Conservation (phyloP, 306 rosid species). For the Fragaria iinumae region DNA sequence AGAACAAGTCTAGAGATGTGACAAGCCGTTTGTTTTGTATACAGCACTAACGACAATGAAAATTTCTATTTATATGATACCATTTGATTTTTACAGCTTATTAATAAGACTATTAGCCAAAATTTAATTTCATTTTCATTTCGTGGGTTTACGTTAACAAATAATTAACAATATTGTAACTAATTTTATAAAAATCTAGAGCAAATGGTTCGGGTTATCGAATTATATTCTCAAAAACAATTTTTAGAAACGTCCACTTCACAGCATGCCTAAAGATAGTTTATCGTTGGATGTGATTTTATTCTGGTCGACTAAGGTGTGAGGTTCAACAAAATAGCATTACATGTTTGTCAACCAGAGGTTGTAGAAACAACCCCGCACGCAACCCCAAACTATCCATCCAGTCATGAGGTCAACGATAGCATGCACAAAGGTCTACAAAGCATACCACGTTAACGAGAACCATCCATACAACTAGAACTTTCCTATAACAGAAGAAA, state of each 20-base stretch:
- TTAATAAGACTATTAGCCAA: no score
- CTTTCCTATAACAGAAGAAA: constrained; percentile 1
- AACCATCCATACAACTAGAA: not conserved
- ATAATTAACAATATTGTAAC: not conserved
- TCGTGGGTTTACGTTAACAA: not conserved
- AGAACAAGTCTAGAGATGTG: not conserved
- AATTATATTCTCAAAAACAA: not conserved
- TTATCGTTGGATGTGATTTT: not conserved
- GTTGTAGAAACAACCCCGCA: constrained; percentile 40
- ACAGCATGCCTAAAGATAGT: not conserved
- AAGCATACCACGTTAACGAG: constrained; percentile 27
- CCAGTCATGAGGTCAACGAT: constrained; percentile 37
- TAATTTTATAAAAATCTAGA: not conserved
- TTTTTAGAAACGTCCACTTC: not conserved
- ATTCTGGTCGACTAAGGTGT: not conserved
- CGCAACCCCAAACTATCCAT: constrained; percentile 36
- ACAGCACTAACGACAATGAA: no score
- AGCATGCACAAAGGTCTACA: constrained; percentile 14
- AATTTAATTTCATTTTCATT: no score
- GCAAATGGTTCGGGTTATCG: not conserved
- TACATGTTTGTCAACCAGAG: not conserved
- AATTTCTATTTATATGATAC: no score
- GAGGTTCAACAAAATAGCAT: not conserved
- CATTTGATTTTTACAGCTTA: no score
- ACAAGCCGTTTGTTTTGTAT: not conserved